Base-by-base conservation (phyloP, 2,329 filamentous ascomycete genomes). In the Trichoderma asperellum region DNA sequence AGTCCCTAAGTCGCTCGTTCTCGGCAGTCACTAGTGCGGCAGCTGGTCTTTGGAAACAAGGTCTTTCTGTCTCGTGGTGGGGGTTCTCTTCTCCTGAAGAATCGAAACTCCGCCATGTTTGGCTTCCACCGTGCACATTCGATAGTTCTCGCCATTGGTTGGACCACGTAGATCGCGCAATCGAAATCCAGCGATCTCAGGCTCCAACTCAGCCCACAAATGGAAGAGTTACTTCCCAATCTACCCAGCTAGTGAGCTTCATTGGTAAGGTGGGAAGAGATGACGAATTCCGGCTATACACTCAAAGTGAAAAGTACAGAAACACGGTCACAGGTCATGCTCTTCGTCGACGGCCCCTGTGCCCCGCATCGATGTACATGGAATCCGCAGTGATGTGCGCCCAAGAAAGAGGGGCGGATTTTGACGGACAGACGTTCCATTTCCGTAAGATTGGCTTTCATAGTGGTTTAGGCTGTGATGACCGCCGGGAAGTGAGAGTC, bases 351-450 rank as follows among this genome's bases (percentile, higher is more conserved):
- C 57, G 69, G 52, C 73, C 73, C 6, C 53, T 74, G 3, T 74
- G 73, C 63, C 73, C 73, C 1, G 73, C 73, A 16, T 73, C 73
- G 2, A 65, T 74, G 70, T 74, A 74, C 63, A 72, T 73, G 72
- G 73, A 74, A 61, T 56, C 65, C 2, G 71, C 71, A 0, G 58
- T 69, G 12, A 73, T 74, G 73, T 70, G 70, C 2, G 21, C 62
- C 1, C 64, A 72, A 24, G 64, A 68, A 32, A 72, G 71, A 12
- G 70, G 70, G 7, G n/a, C 55, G 18, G 52, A 69, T 6, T 56
- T 70, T 21, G 35, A 59, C 2, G 57, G 27, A 27, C 70, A 70
- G 52, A 71, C 68, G 2, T 64, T 72, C 67, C 65, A 64, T 10
- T 73, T 72, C 59, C 59, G 63, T 12, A 70, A 73, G 35, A 55